These are phyloP conservation scores for Candida khao-thaluensis DNA, from an alignment of 805 yeast species.

Conservation along the genomic window DNA sequence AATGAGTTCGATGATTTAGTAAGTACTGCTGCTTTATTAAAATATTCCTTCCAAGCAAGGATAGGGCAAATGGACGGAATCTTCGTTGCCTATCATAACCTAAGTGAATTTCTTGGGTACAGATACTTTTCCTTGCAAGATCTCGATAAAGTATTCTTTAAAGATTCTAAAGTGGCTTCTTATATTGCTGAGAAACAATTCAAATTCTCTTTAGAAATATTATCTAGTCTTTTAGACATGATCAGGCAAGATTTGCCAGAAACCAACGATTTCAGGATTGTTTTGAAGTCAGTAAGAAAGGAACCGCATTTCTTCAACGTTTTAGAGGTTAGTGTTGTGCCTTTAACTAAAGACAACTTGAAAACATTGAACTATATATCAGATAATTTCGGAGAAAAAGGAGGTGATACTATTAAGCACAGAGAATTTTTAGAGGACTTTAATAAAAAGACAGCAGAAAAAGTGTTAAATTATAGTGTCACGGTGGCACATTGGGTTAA, in stretches of 20 bases:
- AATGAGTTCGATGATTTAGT: slow-evolving; percentile 70
- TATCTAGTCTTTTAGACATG: slow-evolving; percentile 35
- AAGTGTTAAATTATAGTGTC: slow-evolving; percentile 8
- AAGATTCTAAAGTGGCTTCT: slow-evolving; percentile 31
- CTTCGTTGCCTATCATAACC: slow-evolving; percentile 86
- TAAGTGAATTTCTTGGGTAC: slow-evolving; percentile 79
- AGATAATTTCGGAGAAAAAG: slow-evolving; percentile 1
- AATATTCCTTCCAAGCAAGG: slow-evolving; percentile 87
- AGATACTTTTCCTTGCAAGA: slow-evolving; percentile 77
- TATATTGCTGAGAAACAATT: slow-evolving; percentile 69
- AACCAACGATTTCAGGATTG: slow-evolving; percentile 10
- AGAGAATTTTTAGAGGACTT: slow-evolving; percentile 6
- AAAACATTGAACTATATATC: slow-evolving; percentile 15
- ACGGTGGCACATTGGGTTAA: slow-evolving; percentile 6
- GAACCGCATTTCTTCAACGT: slow-evolving; percentile 3
- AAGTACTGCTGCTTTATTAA: slow-evolving; percentile 68
- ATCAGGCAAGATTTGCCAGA: slow-evolving; percentile 26
- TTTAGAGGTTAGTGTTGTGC: slow-evolving; percentile 31
- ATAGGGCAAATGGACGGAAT: slow-evolving; percentile 98
- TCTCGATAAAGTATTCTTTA: slow-evolving; percentile 52
- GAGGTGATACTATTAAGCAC: slow-evolving; percentile 4
- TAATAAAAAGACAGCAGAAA: slow-evolving; percentile 1
- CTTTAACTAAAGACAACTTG: slow-evolving; percentile 23
- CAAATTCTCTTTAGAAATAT: slow-evolving; percentile 52
- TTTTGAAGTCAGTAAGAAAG: slow-evolving; percentile 13